Conservation (phyloP, 2,329 filamentous ascomycete genomes). For the Pseudopyricularia javanii region DNA sequence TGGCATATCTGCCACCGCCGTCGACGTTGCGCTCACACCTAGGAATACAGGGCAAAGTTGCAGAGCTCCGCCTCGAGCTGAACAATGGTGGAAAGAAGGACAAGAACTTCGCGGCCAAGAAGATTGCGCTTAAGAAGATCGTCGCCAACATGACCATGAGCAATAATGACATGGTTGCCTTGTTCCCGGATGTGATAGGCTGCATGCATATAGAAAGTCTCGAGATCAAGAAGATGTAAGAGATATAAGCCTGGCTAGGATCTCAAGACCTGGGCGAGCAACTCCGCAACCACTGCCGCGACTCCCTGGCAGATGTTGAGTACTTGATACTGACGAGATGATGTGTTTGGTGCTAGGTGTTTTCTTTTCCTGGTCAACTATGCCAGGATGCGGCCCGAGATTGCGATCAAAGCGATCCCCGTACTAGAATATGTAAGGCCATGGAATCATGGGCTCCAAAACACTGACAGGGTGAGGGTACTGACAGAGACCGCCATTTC, state of each 20-base stretch:
- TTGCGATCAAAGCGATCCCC: slow-evolving; percentile 84
- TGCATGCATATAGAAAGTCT: slow-evolving; percentile 93
- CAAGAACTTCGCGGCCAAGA: slow-evolving; percentile 89
- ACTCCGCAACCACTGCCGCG: too few species aligned
- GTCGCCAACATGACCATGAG: slow-evolving; percentile 99
- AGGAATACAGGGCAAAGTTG: slow-evolving; percentile 87
- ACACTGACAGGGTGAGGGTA: neutral
- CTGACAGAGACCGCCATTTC: slow-evolving; percentile 7
- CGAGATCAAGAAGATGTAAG: slow-evolving; percentile 99
- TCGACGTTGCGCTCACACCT: slow-evolving; percentile 31
- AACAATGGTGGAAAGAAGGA: slow-evolving; percentile 94
- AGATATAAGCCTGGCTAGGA: slow-evolving; percentile 4
- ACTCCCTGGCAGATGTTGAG: neutral
- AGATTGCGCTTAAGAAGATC: slow-evolving; percentile 98
- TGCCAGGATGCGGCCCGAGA: slow-evolving; percentile 83
- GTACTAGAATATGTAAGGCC: slow-evolving; percentile 61
- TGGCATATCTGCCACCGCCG: slow-evolving; percentile 37
- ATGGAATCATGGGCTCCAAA: neutral
- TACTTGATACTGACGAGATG: neutral
- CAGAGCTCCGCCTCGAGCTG: slow-evolving; percentile 87
- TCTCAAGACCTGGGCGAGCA: too few species aligned
- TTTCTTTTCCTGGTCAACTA: slow-evolving; percentile 98
- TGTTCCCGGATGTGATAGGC: slow-evolving; percentile 88
- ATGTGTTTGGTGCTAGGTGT: slow-evolving; percentile 52
- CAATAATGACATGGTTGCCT: slow-evolving; percentile 98